A percentile compares a stretch with the other conserved stretches of the same genome.
These are phyloP conservation scores for Phytophthora ohioensis DNA, from an alignment of 352 stramenopile genomes.

Conservation along the genomic window DNA sequence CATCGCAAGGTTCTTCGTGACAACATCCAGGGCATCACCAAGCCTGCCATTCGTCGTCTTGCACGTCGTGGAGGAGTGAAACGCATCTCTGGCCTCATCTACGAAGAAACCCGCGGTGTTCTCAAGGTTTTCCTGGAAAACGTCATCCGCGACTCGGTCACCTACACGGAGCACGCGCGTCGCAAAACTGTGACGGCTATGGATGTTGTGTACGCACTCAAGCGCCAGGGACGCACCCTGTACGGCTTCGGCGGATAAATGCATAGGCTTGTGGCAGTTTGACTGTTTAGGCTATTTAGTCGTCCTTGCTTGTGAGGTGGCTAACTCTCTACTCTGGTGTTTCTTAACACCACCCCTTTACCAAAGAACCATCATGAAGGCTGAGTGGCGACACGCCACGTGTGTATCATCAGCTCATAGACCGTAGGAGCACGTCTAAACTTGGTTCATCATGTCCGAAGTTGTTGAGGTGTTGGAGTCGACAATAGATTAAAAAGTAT, in stretches of 20 bases:
- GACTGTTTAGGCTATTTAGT: not conserved
- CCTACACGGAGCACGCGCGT: conserved; percentile 95
- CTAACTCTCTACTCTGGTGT: conserved; percentile 16
- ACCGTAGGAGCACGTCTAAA: too few relatives aligned
- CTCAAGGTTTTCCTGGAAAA: conserved; percentile 99
- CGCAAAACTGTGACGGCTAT: conserved; percentile 97
- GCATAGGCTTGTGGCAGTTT: not conserved
- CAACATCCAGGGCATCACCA: conserved; percentile 93
- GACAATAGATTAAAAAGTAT: too few relatives aligned
- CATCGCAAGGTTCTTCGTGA: conserved; percentile 88
- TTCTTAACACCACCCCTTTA: conserved; percentile 16
- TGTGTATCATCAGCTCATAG: too few relatives aligned
- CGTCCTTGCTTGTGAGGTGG: conserved; percentile 4
- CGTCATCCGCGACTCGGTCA: conserved; percentile 96
- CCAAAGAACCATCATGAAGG: not conserved
- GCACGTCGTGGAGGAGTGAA: conserved; percentile 97
- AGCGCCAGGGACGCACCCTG: conserved; percentile 95
- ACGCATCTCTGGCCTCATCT: conserved; percentile 97
- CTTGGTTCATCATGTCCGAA: too few relatives aligned
- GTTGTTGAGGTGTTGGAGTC: too few relatives aligned
- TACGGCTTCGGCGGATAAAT: conserved; percentile 92
- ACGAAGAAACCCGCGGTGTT: conserved; percentile 97
- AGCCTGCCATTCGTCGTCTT: conserved; percentile 96
- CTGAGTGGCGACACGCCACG: too few relatives aligned
- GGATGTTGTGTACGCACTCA: conserved; percentile 98